Evolutionary conservation across 768 basidiomycete genomes (phyloP).

Genomic region (Suillus sp.): DNA sequence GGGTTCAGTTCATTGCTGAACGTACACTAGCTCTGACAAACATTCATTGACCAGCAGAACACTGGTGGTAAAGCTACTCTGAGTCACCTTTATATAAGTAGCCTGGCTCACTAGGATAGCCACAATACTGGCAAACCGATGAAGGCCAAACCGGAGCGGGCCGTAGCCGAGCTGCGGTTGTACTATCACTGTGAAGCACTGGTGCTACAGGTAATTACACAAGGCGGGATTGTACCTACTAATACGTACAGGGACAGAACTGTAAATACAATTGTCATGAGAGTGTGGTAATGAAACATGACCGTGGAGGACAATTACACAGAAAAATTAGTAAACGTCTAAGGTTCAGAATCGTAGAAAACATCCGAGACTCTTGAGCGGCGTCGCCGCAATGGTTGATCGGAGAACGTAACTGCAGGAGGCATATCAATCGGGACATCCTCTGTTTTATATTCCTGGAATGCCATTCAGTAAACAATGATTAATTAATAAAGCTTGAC

Average conservation of each 20-base stretch:
- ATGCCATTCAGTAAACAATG: constrained; percentile 14
- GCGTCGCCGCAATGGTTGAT: constrained; percentile 45
- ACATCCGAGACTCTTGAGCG: constrained; percentile 43
- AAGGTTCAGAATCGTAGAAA: constrained; percentile 32
- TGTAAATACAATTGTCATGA: constrained; percentile 21
- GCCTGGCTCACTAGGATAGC: no score
- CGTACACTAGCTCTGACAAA: background rate
- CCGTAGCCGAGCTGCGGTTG: no score
- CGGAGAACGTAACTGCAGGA: constrained; percentile 29
- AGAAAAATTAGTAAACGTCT: constrained; percentile 14
- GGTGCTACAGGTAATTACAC: constrained; percentile 7
- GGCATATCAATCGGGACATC: constrained; percentile 33
- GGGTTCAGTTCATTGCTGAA: background rate
- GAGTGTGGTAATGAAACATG: constrained; percentile 2
- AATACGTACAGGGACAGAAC: constrained; percentile 17
- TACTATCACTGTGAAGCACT: background rate
- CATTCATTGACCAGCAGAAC: background rate
- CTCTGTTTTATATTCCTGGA: constrained; percentile 30
- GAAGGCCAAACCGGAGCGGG: no score
- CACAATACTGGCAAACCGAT: no score
- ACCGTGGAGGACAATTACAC: background rate
- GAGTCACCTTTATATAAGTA: no score
- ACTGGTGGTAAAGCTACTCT: no score
- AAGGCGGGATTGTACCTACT: background rate
- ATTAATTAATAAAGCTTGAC: constrained; percentile 7